These are phyloP conservation scores for Tolypocladium inflatum DNA, from an alignment of 2,329 filamentous ascomycete genomes.

Conservation along the genomic window DNA sequence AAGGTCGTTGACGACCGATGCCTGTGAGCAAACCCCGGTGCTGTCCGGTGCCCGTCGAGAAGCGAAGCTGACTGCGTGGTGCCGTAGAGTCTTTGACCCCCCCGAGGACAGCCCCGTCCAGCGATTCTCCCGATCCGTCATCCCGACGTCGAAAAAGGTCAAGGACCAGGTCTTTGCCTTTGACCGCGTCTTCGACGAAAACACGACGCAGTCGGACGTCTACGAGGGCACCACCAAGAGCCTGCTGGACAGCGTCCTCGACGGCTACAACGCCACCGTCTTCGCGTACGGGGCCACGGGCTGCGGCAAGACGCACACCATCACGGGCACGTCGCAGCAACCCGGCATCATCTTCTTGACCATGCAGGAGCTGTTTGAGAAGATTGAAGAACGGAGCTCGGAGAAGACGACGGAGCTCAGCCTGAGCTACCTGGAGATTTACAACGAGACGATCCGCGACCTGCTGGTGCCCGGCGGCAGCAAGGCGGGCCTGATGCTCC, in stretches of 20 bases:
- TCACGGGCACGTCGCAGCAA: slow-evolving; percentile 82
- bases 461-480: slow-evolving; percentile 76
- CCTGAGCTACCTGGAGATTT: slow-evolving; percentile 94
- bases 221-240: slow-evolving; percentile 87
- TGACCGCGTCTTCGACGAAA: slow-evolving; percentile 94
- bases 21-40: slow-evolving; percentile 52
- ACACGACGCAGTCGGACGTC: slow-evolving; percentile 81
- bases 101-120: slow-evolving; percentile 91
- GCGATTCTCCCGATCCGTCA: slow-evolving; percentile 72
- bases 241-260: slow-evolving; percentile 88
- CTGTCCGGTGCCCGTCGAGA: not conserved
- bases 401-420: slow-evolving; percentile 88
- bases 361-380: slow-evolving; percentile 98
- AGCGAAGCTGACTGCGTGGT: slow-evolving; percentile 8
- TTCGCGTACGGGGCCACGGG: slow-evolving; percentile 97
- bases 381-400: slow-evolving; percentile 74
- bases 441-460: slow-evolving; percentile 98
- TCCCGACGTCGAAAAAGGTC: slow-evolving; percentile 78
- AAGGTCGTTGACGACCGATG: slow-evolving; percentile 96
- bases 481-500: slow-evolving; percentile 79
- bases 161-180: slow-evolving; percentile 98
- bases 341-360: slow-evolving; percentile 98
- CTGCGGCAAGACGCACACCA: slow-evolving; percentile 97
- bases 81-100: slow-evolving; percentile 82
- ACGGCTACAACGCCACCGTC: slow-evolving; percentile 97